Evolutionary conservation across 225 moss, liverwort and hornwort genomes (phyloP).

Genomic region (Takakia lepidozioides): DNA sequence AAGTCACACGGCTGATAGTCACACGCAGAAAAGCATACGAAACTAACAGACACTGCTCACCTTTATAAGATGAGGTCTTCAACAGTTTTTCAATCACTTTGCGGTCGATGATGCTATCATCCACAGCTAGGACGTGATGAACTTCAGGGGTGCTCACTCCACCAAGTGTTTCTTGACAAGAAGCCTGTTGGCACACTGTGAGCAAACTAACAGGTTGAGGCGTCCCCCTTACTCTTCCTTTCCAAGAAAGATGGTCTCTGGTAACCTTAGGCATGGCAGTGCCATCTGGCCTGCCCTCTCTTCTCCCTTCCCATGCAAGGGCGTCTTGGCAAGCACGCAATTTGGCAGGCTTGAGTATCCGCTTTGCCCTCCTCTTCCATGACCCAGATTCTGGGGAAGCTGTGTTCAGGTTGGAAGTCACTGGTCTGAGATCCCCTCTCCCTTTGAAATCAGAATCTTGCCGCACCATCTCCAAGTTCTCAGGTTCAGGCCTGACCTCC

Average conservation of each 20-base stretch:
- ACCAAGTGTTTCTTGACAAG: constrained; percentile 11
- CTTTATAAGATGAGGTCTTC: constrained; percentile 51
- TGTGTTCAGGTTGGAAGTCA: no score
- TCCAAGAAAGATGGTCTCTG: no score
- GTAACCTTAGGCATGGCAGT: no score
- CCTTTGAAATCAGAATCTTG: no score
- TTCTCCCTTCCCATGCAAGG: constrained; percentile 21
- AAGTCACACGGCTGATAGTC: no score
- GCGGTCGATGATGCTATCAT: constrained; percentile 42
- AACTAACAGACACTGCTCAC: constrained; percentile 8
- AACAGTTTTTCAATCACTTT: constrained; percentile 44
- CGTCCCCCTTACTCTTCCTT: constrained; percentile 28
- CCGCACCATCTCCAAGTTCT: no score
- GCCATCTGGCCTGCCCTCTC: constrained; percentile 30
- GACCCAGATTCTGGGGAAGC: no score
- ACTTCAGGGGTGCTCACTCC: constrained; percentile 33
- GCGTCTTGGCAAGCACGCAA: constrained; percentile 14
- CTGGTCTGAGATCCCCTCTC: no score
- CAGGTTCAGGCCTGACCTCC: no score
- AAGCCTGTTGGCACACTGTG: constrained; percentile 15
- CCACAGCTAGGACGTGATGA: constrained; percentile 44
- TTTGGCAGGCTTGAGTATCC: constrained; percentile 16
- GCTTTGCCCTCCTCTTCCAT: constrained; percentile 31
- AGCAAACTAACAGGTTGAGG: constrained; percentile 19
- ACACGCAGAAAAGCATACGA: no score